Conservation (phyloP, 441 rosid species). For the Macaranga tanarius region DNA sequence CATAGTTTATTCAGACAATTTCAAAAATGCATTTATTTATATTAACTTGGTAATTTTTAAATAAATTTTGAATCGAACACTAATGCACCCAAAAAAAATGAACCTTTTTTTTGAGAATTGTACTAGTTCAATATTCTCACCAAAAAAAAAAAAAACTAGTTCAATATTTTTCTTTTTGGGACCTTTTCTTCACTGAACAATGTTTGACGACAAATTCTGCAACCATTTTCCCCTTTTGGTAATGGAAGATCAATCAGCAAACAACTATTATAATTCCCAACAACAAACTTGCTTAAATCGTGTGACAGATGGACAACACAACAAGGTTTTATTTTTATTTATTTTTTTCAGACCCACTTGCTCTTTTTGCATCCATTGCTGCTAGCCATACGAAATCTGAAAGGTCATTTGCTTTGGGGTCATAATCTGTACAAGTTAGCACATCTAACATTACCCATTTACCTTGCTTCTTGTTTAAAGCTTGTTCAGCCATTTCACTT, state of each 20-base stretch:
- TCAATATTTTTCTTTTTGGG: too few species aligned
- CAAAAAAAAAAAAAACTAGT: too few species aligned
- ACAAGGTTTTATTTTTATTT: too few species aligned
- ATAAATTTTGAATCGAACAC: too few species aligned
- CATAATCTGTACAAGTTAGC: conserved; percentile 17
- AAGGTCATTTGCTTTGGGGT: conserved; percentile 6
- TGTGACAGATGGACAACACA: conserved; percentile 1
- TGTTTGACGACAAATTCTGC: background rate
- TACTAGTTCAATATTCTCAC: too few species aligned
- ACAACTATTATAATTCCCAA: background rate
- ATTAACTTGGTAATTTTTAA: too few species aligned
- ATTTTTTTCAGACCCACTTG: conserved; percentile 10
- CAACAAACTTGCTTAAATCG: background rate
- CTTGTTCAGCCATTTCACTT: background rate
- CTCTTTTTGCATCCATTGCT: background rate
- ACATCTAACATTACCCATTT: background rate
- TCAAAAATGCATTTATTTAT: too few species aligned
- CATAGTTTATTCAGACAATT: too few species aligned
- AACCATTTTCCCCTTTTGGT: background rate
- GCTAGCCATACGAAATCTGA: conserved; percentile 5
- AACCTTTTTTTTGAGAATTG: too few species aligned
- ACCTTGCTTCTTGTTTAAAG: background rate
- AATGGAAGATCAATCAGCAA: conserved; percentile 1
- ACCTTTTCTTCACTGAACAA: background rate
- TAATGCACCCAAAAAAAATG: too few species aligned